Evolutionary conservation across 495 filamentous ascomycete genomes (phyloP).

Genomic region (Trichoderma parareesei): DNA sequence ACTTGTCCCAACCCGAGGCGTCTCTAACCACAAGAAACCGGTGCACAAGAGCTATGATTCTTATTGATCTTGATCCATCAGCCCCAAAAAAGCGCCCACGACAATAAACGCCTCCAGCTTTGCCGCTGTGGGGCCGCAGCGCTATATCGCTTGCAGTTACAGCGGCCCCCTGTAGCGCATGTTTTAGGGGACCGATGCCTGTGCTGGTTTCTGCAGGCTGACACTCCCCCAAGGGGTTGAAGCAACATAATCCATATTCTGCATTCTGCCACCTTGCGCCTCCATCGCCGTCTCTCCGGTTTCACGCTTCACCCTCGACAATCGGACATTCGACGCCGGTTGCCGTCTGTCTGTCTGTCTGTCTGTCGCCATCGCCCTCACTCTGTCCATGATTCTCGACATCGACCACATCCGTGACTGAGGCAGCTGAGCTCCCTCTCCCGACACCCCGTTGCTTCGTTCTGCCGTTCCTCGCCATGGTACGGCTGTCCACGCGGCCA

Average conservation of each 20-base stretch:
- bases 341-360: background rate
- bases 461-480: background rate
- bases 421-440: background rate
- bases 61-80: background rate
- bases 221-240: background rate
- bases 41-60: background rate
- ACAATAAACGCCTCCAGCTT: background rate
- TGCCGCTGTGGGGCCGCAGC: background rate
- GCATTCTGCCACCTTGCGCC: slow-evolving; percentile 2
- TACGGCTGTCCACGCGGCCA: background rate
- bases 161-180: background rate
- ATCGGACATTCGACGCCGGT: too few relatives aligned
- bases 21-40: too few relatives aligned
- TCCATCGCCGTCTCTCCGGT: background rate
- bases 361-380: background rate
- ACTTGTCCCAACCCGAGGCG: too few relatives aligned
- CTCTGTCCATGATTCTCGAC: background rate
- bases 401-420: background rate
- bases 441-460: background rate
- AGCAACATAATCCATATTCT: background rate
- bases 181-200: slow-evolving; percentile 1
- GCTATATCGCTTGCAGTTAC: slow-evolving; percentile 10
- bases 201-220: background rate
- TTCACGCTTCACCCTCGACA: background rate
- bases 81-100: background rate